Base-by-base conservation (phyloP, 2,329 filamentous ascomycete genomes). In the Neophaeococcomyces aloes region DNA sequence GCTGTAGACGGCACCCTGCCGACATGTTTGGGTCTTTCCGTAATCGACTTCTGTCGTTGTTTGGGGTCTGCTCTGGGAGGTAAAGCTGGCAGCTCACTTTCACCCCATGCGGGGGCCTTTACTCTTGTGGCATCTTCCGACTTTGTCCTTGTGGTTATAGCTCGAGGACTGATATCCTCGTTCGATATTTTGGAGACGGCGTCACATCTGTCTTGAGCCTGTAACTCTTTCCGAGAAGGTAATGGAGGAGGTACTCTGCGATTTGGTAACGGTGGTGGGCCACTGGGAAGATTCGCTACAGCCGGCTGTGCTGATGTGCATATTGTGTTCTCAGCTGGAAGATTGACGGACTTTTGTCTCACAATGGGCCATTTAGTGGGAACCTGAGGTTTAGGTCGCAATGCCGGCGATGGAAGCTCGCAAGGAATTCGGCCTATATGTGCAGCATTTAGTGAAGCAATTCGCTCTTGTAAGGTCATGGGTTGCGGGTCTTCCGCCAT, bases 31-130 rank as follows among this genome's bases (percentile, higher is more conserved):
- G 68, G 60, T 38, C 65, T 62, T 21, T 53, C 54, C 10, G 50
- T 46, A 13, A 52, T 50, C n/a, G 61, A 56, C n/a, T 58, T 61
- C 55, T 32, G 50, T 43, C 31, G 48, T 33, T 18, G 31, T 18
- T 42, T 42, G 29, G 33, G 43, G 14, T 33, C 43, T 36, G 39
- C 59, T 53, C 70, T 75, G 1, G 71, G 67, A 38, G 74, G 75
- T 29, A 78, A 61, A 23, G 69, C 63, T 40, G 76, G 76, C 7
- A 79, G 59, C 29, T 68, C 66, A 11, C 67, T 59, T 38, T 74
- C 69, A 47, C 75, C 73, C 61, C 71, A 80, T 36, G 70, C 69
- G 7, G 77, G 76, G 4, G 76, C 72, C 53, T 69, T 68, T 37
- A 73, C 60, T 33, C 64, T 61, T 45, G 61, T 59, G 18, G 59